Conservation (phyloP, 2,329 filamentous ascomycete genomes). For the Fusarium sp. region DNA sequence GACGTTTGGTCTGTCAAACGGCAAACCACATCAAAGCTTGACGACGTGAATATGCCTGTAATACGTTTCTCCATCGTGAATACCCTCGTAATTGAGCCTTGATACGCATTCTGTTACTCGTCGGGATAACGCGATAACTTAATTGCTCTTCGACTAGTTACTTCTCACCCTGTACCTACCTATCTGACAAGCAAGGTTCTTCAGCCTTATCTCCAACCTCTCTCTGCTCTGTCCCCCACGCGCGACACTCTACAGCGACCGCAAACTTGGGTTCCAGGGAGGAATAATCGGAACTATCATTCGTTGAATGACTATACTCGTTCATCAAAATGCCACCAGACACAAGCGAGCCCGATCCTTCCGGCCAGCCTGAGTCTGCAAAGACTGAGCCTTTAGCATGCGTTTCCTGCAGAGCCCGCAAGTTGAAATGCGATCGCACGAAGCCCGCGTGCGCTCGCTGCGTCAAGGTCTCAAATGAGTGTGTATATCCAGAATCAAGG, state of each 20-base stretch:
- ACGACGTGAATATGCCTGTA: constrained; percentile 21
- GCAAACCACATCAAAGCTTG: constrained; percentile 32
- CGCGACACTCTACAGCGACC: background rate
- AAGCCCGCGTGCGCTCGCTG: constrained; percentile 86
- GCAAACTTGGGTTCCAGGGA: background rate
- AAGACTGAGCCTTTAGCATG: constrained; percentile 72
- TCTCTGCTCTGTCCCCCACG: background rate
- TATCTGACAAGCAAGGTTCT: constrained; percentile 8
- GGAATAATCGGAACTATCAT: background rate
- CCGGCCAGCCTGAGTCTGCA: constrained; percentile 16
- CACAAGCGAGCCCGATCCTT: constrained; percentile 34
- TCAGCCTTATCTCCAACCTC: background rate
- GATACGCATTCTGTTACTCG: background rate
- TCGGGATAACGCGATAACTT: background rate
- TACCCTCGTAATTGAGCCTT: constrained; percentile 1
- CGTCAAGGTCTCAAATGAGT: constrained; percentile 76
- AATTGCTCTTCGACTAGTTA: background rate
- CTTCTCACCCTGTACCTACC: background rate
- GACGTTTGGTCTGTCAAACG: constrained; percentile 17
- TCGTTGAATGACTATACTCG: constrained; percentile 23
- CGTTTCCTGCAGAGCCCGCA: constrained; percentile 82
- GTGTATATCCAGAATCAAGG: constrained; percentile 87
- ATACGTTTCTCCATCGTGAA: constrained; percentile 12
- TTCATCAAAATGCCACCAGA: constrained; percentile 33
- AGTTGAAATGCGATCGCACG: constrained; percentile 85